phyloP scores from a whole-genome alignment of 805 yeast species.

The Yarrowia sp. region DNA sequence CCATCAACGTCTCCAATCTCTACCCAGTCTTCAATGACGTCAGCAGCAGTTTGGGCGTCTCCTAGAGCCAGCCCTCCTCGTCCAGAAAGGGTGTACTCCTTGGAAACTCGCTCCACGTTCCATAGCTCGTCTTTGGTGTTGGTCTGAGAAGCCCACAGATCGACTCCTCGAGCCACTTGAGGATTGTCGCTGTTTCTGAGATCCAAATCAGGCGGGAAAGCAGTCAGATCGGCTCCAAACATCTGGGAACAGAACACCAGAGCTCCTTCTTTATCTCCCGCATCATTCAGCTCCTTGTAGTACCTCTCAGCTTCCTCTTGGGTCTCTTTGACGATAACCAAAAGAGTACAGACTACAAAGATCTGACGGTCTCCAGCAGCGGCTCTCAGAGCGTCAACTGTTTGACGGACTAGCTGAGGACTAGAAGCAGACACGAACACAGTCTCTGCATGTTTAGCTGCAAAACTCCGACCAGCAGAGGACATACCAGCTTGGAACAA shows the following conservation, averaged over 20 bases:
- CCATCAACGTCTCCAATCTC: slow-evolving; percentile 55
- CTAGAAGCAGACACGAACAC: slow-evolving; percentile 52
- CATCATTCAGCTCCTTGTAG: slow-evolving; percentile 25
- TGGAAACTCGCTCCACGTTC: slow-evolving; percentile 4
- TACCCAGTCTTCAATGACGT: slow-evolving; percentile 53
- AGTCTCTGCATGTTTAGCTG: slow-evolving; percentile 56
- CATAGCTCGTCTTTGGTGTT: slow-evolving; percentile 44
- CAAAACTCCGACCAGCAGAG: slow-evolving; percentile 53
- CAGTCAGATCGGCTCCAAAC: slow-evolving; percentile 7
- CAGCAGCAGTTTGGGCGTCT: slow-evolving; percentile 50
- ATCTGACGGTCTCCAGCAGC: slow-evolving; percentile 47
- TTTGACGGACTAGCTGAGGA: slow-evolving; percentile 48
- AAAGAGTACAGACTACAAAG: slow-evolving; percentile 10
- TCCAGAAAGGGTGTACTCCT: slow-evolving; percentile 20
- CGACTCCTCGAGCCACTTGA: background rate
- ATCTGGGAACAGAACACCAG: slow-evolving; percentile 18
- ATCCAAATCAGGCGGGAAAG: background rate
- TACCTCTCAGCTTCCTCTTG: slow-evolving; percentile 13
- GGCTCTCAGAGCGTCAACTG: slow-evolving; percentile 49
- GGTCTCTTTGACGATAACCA: slow-evolving; percentile 21
- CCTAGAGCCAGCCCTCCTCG: slow-evolving; percentile 28
- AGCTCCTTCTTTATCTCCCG: slow-evolving; percentile 10
- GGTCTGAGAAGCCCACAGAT: slow-evolving; percentile 26
- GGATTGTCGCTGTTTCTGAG: slow-evolving; percentile 19
- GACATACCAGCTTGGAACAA: slow-evolving; percentile 58